phyloP scores from a whole-genome alignment of 768 basidiomycete genomes.

The Serendipita sp. region DNA sequence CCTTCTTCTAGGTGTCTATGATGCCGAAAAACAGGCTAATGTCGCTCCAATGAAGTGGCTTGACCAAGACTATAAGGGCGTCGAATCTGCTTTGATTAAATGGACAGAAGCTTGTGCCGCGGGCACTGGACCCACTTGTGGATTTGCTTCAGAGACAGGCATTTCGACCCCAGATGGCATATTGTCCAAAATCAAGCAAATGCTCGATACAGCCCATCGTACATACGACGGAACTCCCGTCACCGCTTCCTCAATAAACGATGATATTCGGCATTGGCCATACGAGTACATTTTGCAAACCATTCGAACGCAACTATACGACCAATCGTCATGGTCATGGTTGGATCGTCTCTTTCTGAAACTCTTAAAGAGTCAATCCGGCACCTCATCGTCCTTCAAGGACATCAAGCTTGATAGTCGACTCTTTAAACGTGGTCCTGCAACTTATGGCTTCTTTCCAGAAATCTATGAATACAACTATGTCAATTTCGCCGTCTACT shows the following conservation, averaged over 20 bases:
- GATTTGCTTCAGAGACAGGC: background rate
- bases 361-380: background rate
- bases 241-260: background rate
- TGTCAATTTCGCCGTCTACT: background rate
- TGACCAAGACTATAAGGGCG: background rate
- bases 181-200: background rate
- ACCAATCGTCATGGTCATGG: background rate
- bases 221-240: background rate
- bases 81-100: background rate
- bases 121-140: background rate
- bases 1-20: background rate
- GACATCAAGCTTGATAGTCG: background rate
- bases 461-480: background rate
- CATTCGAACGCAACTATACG: background rate
- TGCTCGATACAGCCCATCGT: background rate
- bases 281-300: background rate
- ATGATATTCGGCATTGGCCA: background rate
- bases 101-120: background rate
- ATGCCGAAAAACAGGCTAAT: background rate
- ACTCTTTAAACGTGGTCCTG: background rate
- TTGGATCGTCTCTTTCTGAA: background rate
- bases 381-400: background rate
- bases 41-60: background rate
- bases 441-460: background rate
- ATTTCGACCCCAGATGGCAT: background rate